These are phyloP conservation scores for Xylaria palmicola DNA, from an alignment of 495 filamentous ascomycete species.

Conservation along the genomic window DNA sequence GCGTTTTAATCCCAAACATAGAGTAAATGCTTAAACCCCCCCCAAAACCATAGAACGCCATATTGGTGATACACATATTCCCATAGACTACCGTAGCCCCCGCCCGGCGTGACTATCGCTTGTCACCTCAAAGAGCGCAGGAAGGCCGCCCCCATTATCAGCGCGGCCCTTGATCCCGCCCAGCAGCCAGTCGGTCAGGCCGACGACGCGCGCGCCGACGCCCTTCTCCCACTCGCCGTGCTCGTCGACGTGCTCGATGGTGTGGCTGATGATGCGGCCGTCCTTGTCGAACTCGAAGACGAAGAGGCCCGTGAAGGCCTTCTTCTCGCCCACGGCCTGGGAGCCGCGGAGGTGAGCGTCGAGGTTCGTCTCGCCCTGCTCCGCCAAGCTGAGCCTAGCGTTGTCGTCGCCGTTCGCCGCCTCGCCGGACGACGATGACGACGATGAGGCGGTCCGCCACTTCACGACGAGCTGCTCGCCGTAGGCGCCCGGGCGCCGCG, in stretches of 20 bases:
- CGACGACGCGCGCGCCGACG: slow-evolving; percentile 69
- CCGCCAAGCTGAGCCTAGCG: slow-evolving; percentile 23
- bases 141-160: slow-evolving; percentile 27
- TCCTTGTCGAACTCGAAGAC: slow-evolving; percentile 94
- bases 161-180: slow-evolving; percentile 55
- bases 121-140: background rate
- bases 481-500: slow-evolving; percentile 39
- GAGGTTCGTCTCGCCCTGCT: slow-evolving; percentile 27
- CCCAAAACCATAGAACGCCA: background rate
- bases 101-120: background rate
- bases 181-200: slow-evolving; percentile 84
- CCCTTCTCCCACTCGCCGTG: slow-evolving; percentile 64
- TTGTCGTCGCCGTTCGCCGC: slow-evolving; percentile 40
- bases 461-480: slow-evolving; percentile 82
- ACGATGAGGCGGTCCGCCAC: slow-evolving; percentile 59
- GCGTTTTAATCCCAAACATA: background rate
- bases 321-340: slow-evolving; percentile 31
- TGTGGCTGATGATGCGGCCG: slow-evolving; percentile 79
- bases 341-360: slow-evolving; percentile 26
- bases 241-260: slow-evolving; percentile 88
- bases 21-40: background rate
- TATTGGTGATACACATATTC: slow-evolving; percentile 3
- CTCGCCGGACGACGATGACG: slow-evolving; percentile 4
- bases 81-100: slow-evolving; percentile 1
- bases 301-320: slow-evolving; percentile 80